A percentile compares a stretch with the other conserved stretches of the same genome.
These are phyloP conservation scores for Globisporangium takayamanum DNA, from an alignment of 352 stramenopile species.

Conservation along the genomic window DNA sequence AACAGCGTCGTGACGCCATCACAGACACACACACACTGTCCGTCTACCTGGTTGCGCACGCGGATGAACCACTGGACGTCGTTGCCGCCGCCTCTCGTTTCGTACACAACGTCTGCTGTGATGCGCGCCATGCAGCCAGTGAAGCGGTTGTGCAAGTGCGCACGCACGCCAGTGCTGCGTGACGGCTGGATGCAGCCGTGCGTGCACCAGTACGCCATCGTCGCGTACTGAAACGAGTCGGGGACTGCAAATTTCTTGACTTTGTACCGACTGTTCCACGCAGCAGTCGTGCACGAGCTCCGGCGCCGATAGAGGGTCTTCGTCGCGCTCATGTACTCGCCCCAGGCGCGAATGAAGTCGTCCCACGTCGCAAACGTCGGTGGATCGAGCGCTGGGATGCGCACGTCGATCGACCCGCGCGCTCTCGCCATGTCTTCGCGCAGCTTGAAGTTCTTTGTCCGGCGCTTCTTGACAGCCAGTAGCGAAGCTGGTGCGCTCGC, in stretches of 20 bases:
- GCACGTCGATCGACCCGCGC: slow-evolving; percentile 31
- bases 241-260: slow-evolving; percentile 68
- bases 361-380: slow-evolving; percentile 59
- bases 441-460: slow-evolving; percentile 79
- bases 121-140: slow-evolving; percentile 69
- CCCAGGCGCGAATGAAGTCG: slow-evolving; percentile 60
- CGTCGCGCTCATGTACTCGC: slow-evolving; percentile 52
- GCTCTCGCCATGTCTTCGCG: slow-evolving; percentile 63
- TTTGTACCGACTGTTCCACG: slow-evolving; percentile 73
- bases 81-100: slow-evolving; percentile 32
- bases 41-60: slow-evolving; percentile 60
- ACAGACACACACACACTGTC: neutral
- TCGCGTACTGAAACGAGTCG: slow-evolving; percentile 71
- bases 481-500: neutral
- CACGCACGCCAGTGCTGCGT: slow-evolving; percentile 59
- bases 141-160: slow-evolving; percentile 72
- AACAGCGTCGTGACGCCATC: neutral
- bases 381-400: slow-evolving; percentile 43
- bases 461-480: slow-evolving; percentile 64
- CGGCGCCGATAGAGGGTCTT: slow-evolving; percentile 74
- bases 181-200: slow-evolving; percentile 78
- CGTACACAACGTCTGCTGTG: slow-evolving; percentile 69
- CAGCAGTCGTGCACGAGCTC: slow-evolving; percentile 61
- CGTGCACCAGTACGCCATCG: slow-evolving; percentile 83
- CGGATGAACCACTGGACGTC: slow-evolving; percentile 58